Evolutionary conservation across 2,329 filamentous ascomycete genomes (phyloP).

Genomic region (Diaporthe destruens): DNA sequence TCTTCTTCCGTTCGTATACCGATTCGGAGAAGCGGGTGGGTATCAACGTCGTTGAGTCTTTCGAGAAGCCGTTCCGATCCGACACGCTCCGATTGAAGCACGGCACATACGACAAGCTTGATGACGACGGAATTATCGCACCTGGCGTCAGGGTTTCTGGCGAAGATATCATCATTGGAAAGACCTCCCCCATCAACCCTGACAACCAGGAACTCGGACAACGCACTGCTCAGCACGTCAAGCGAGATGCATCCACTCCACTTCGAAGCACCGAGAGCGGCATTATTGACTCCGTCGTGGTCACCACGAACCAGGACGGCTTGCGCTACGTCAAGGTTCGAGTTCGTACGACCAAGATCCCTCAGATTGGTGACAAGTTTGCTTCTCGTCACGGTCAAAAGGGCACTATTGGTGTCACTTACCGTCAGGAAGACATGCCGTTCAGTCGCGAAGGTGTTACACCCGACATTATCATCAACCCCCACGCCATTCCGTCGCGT

Average conservation of each 20-base stretch:
- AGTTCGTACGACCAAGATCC: constrained; percentile 96
- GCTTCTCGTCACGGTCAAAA: constrained; percentile 99
- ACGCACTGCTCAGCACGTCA: constrained; percentile 88
- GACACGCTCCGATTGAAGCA: constrained; percentile 95
- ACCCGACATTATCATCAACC: constrained; percentile 98
- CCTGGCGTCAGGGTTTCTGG: constrained; percentile 95
- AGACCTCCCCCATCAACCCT: constrained; percentile 93
- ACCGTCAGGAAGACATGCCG: constrained; percentile 98
- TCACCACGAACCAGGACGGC: constrained; percentile 95
- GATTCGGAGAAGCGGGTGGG: constrained; percentile 97
- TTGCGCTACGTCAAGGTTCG: constrained; percentile 97
- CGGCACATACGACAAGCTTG: constrained; percentile 96
- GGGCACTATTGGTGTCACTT: constrained; percentile 98
- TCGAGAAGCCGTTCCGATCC: constrained; percentile 91
- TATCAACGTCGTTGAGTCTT: constrained; percentile 90
- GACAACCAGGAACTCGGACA: constrained; percentile 95
- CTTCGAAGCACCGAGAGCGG: constrained; percentile 96
- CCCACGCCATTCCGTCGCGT: constrained; percentile 98
- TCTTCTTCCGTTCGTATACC: constrained; percentile 98
- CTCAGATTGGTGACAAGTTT: constrained; percentile 99
- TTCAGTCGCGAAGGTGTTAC: constrained; percentile 92
- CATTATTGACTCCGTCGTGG: constrained; percentile 92
- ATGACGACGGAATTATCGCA: constrained; percentile 94
- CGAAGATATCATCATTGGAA: constrained; percentile 99
- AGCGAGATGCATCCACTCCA: constrained; percentile 95